phyloP scores from a whole-genome alignment of 1,284 basidiomycete species.

The Leccinum subspadiceum region DNA sequence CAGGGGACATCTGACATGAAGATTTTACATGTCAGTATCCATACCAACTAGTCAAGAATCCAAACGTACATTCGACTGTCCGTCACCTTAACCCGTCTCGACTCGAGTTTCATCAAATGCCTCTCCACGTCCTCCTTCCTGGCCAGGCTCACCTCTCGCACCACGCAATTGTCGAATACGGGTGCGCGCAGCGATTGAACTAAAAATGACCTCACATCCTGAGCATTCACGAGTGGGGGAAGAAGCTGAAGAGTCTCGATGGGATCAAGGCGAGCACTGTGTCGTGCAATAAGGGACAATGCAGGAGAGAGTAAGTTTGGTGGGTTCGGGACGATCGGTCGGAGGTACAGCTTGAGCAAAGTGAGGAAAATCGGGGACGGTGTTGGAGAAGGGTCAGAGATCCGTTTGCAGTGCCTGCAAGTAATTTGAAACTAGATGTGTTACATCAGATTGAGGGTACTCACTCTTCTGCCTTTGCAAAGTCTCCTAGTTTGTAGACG shows the following conservation, averaged over 20 bases:
- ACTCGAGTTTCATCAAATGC: conserved; percentile 73
- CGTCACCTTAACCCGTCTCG: conserved; percentile 83
- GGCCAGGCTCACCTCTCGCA: conserved; percentile 67
- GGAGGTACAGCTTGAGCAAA: conserved; percentile 86
- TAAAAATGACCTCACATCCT: conserved; percentile 80
- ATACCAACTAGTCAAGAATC: neutral
- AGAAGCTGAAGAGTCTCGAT: conserved; percentile 81
- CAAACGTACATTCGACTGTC: conserved; percentile 82
- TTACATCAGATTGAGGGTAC: conserved; percentile 21
- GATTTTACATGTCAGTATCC: neutral
- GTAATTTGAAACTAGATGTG: conserved; percentile 1
- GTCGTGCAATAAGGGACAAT: conserved; percentile 78
- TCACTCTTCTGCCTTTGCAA: conserved; percentile 84
- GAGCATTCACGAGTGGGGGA: conserved; percentile 82
- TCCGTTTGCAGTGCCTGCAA: conserved; percentile 80
- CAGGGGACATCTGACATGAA: neutral
- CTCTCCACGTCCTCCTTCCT: conserved; percentile 73
- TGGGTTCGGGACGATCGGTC: conserved; percentile 52
- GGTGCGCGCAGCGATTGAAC: conserved; percentile 68
- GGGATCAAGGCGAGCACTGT: conserved; percentile 80
- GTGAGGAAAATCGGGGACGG: conserved; percentile 76
- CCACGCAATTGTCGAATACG: conserved; percentile 65
- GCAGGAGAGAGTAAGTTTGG: conserved; percentile 72
- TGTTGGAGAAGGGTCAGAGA: conserved; percentile 61
- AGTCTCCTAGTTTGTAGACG: conserved; percentile 82